Evolutionary conservation across 2,329 filamentous ascomycete genomes (phyloP).

Genomic region (Sporothrix humicola): DNA sequence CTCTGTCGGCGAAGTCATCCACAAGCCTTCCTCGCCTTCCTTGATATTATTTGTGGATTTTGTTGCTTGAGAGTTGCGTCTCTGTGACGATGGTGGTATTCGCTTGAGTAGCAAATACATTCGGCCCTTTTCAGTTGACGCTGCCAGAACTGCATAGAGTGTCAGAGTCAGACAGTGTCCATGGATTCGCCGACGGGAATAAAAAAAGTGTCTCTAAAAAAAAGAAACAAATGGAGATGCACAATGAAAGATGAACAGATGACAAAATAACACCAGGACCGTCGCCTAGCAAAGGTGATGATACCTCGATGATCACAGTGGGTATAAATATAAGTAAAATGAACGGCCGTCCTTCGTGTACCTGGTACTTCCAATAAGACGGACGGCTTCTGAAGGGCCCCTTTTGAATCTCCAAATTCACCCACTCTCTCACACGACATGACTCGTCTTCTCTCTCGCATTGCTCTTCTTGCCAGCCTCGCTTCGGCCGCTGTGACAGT

Average conservation of each 20-base stretch:
- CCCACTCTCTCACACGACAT: not conserved
- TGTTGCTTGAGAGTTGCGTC: not conserved
- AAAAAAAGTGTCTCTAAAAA: not conserved
- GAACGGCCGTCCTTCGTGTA: not conserved
- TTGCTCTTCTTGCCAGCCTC: not conserved
- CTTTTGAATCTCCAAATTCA: not conserved
- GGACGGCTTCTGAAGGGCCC: too few relatives aligned
- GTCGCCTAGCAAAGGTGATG: not conserved
- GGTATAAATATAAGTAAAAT: not conserved
- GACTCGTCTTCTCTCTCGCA: not conserved
- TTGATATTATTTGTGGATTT: not conserved
- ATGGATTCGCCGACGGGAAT: not conserved
- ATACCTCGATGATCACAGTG: not conserved
- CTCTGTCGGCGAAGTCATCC: not conserved
- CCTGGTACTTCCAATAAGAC: not conserved
- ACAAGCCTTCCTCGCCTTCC: not conserved
- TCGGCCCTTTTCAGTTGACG: not conserved
- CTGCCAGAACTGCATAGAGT: not conserved
- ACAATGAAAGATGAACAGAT: not conserved
- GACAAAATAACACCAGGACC: not conserved
- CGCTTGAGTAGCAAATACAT: not conserved
- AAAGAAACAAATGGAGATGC: not conserved
- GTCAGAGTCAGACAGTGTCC: not conserved
- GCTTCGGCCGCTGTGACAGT: slow-evolving; percentile 5
- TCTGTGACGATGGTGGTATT: not conserved